A percentile compares a stretch with the other conserved stretches of the same genome.
phyloP scores from a whole-genome alignment of 495 filamentous ascomycete genomes.

The Aspergillus funiculosus region DNA sequence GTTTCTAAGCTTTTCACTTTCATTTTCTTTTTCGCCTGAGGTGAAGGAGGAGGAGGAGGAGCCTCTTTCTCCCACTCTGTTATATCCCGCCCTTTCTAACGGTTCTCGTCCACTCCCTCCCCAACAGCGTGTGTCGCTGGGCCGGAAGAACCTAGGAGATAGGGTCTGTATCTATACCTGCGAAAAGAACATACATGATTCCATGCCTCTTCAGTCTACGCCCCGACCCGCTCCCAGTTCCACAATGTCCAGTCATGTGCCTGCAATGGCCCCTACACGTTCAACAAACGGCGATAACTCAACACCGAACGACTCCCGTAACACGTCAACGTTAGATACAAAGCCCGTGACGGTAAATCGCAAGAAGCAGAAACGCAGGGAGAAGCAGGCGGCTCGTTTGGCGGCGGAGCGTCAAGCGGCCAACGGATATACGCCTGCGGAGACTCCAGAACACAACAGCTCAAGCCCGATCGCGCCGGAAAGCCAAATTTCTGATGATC shows the following conservation, averaged over 20 bases:
- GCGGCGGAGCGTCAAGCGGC: conserved; percentile 47
- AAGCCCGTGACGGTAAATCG: conserved; percentile 60
- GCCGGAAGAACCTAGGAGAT: conserved; percentile 11
- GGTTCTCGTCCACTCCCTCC: conserved; percentile 15
- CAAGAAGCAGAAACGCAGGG: conserved; percentile 85
- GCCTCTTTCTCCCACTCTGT: conserved; percentile 9
- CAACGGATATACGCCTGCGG: conserved; percentile 23
- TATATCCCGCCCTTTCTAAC: conserved; percentile 13
- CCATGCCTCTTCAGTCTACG: conserved; percentile 27
- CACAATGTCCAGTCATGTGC: conserved; percentile 32
- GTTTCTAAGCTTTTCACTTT: conserved; percentile 19
- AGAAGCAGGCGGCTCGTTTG: conserved; percentile 68
- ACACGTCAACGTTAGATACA: conserved; percentile 22
- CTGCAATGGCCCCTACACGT: conserved; percentile 29
- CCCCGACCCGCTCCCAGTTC: conserved; percentile 20
- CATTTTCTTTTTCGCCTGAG: conserved; percentile 21
- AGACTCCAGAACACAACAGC: conserved; percentile 20
- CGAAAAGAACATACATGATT: conserved; percentile 7
- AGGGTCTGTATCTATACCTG: background rate
- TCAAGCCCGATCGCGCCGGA: conserved; percentile 14
- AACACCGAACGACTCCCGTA: conserved; percentile 27
- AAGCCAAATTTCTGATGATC: conserved; percentile 28
- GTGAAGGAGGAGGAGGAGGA: no score
- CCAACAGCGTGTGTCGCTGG: conserved; percentile 17
- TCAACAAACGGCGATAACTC: conserved; percentile 32